Percentiles rank a stretch among this genome's conserved stretches.
phyloP scores from a whole-genome alignment of 2,329 filamentous ascomycete genomes.

The Shiraia bambusicola region DNA sequence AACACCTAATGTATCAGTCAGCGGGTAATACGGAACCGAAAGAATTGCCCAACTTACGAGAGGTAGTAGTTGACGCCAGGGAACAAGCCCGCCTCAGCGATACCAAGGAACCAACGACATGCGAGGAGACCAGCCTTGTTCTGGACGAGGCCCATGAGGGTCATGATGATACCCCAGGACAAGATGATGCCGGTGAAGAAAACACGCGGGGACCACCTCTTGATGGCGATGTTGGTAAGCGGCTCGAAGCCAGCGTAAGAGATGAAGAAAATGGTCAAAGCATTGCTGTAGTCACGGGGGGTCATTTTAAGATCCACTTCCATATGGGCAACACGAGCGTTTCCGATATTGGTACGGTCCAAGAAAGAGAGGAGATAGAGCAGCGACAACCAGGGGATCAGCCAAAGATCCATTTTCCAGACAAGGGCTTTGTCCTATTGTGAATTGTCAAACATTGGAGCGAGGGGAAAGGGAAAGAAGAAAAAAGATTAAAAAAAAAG shows the following conservation, averaged over 20 bases:
- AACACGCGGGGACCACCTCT: conserved; percentile 56
- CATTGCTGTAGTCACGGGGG: conserved; percentile 64
- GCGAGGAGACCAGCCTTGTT: conserved; percentile 41
- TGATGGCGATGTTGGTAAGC: conserved; percentile 64
- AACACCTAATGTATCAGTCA: conserved; percentile 41
- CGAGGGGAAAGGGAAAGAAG: no score
- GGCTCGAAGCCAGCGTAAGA: conserved; percentile 52
- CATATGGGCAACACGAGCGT: conserved; percentile 47
- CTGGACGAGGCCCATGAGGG: conserved; percentile 51
- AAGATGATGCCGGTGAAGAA: conserved; percentile 52
- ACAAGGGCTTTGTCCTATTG: conserved; percentile 41
- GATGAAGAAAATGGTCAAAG: conserved; percentile 66
- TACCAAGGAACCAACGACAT: conserved; percentile 42
- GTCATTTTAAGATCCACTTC: conserved; percentile 31
- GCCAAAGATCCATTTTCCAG: conserved; percentile 46
- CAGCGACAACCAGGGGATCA: conserved; percentile 46
- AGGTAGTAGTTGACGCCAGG: conserved; percentile 56
- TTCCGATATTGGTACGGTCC: conserved; percentile 46
- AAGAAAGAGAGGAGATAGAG: conserved; percentile 47
- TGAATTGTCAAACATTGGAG: conserved; percentile 19
- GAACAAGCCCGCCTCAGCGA: conserved; percentile 43
- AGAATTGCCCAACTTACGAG: conserved; percentile 47
- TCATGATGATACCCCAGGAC: conserved; percentile 52
- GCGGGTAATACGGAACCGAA: no score
- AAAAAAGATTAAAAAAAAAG: no score